phyloP scores from a whole-genome alignment of 179 eudicot species.

The Carnegiea gigantea region DNA sequence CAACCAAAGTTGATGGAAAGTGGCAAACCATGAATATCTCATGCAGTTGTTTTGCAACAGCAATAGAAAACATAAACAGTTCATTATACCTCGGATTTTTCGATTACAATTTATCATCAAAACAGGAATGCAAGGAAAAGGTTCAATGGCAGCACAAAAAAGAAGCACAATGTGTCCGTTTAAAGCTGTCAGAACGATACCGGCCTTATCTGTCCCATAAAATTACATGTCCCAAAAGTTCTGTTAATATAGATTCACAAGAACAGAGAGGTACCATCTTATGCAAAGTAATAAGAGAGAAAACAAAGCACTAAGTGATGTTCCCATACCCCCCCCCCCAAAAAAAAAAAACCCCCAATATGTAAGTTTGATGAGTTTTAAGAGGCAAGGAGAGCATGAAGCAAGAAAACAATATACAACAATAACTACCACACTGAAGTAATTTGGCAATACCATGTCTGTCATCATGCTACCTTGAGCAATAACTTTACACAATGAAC shows the following conservation, averaged over 20 bases:
- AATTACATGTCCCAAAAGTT: too few relatives aligned
- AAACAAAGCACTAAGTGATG: not conserved
- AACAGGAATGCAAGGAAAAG: not conserved
- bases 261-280: not conserved
- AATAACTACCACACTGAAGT: not conserved
- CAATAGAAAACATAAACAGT: too few relatives aligned
- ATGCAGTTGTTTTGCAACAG: not conserved
- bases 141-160: not conserved
- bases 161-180: not conserved
- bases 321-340: too few relatives aligned
- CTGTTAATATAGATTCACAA: too few relatives aligned
- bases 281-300: not conserved
- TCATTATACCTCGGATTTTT: not conserved
- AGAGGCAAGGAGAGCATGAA: not conserved
- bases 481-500: constrained; percentile 25
- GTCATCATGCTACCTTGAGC: constrained; percentile 28
- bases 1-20: too few relatives aligned
- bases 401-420: not conserved
- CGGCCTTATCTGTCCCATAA: too few relatives aligned
- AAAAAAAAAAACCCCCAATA: too few relatives aligned
- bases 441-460: not conserved
- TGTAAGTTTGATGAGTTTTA: too few relatives aligned
- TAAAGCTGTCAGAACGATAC: too few relatives aligned
- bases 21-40: not conserved
- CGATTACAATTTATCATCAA: not conserved